phyloP scores from a whole-genome alignment of 805 yeast species.

The Dipodascopsis tothii region DNA sequence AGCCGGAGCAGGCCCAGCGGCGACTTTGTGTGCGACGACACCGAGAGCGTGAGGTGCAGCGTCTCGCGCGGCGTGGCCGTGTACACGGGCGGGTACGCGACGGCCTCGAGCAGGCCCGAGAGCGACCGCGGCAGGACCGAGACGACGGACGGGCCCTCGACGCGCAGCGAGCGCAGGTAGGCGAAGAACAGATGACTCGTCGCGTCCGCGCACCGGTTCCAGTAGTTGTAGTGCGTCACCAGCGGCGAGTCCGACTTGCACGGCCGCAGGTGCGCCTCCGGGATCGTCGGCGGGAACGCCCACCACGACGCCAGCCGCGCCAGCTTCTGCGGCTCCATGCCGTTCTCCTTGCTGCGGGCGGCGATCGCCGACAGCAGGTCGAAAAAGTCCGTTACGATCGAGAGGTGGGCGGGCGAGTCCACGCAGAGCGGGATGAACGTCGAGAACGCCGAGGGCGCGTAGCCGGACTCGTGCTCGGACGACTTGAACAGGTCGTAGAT shows the following conservation, averaged over 20 bases:
- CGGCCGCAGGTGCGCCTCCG: background rate
- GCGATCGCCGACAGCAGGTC: conserved; percentile 72
- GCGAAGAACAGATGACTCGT: conserved; percentile 72
- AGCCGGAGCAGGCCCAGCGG: no score
- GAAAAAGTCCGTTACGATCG: conserved; percentile 79
- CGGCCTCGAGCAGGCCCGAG: conserved; percentile 13
- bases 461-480: conserved; percentile 49
- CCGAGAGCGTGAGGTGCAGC: background rate
- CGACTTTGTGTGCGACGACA: background rate
- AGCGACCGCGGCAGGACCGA: conserved; percentile 13
- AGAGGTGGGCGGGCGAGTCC: conserved; percentile 78
- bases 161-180: conserved; percentile 51
- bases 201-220: conserved; percentile 59
- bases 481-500: conserved; percentile 63
- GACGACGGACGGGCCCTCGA: background rate
- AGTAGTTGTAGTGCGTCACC: background rate
- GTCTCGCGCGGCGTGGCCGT: background rate
- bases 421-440: conserved; percentile 73
- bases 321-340: conserved; percentile 70
- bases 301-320: conserved; percentile 78
- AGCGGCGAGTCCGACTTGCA: background rate
- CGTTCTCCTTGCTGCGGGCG: conserved; percentile 69
- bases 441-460: conserved; percentile 65
- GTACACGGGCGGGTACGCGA: conserved; percentile 11
- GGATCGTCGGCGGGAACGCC: conserved; percentile 54